Base-by-base conservation (phyloP, 2,329 filamentous ascomycete species). In the Delphinella strobiligena region DNA sequence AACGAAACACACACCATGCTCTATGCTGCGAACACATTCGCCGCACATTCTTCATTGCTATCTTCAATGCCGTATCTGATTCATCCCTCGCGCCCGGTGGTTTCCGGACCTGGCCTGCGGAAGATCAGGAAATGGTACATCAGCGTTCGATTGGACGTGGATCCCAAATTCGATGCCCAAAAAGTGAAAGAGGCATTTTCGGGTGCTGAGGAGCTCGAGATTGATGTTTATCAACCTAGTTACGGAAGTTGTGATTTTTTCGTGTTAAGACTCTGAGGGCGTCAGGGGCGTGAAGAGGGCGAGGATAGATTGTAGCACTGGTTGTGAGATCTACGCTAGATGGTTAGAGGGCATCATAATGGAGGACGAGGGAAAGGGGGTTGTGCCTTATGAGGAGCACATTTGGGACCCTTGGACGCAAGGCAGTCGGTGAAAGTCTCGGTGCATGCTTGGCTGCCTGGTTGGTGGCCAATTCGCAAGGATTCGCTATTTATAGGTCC, bases 1-100 rank as follows among this genome's bases (percentile, higher is more conserved):
- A 19, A 47, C 14, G 67, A 70, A 56, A 62, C 59, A 1, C 51
- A 51, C 0, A 54, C 59, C 10, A 57, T 72, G 5, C 57, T 73
- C 7, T 74, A 72, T 50, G 59, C 60, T n/a, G 50, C 51, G 14
- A 68, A 71, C 51, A 60, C 58, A 27, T 73, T 72, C 57, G 54
- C 65, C 31, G 69, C 69, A 0, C 67, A 74, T 46, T 52, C 62
- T 0, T 58, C 57, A 4, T 62, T 71, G 2, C 60, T 73, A 0
- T 55, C 62, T 1, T 49, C 54, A 1, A 47, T 69, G 1, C 69
- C 69, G 1, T 61, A 63, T 38, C 58, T 70, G 19, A 58, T 48
- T 19, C 45, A 49, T 24, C 47, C 56, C 5, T 46, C 48, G 3
- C 41, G 42, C 14, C 45, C 45, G 17, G 42, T 47, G 14, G 31